Percentiles rank a stretch among this genome's conserved stretches.
Conservation (phyloP, 495 filamentous ascomycete genomes). For the Xylaria longipes region DNA sequence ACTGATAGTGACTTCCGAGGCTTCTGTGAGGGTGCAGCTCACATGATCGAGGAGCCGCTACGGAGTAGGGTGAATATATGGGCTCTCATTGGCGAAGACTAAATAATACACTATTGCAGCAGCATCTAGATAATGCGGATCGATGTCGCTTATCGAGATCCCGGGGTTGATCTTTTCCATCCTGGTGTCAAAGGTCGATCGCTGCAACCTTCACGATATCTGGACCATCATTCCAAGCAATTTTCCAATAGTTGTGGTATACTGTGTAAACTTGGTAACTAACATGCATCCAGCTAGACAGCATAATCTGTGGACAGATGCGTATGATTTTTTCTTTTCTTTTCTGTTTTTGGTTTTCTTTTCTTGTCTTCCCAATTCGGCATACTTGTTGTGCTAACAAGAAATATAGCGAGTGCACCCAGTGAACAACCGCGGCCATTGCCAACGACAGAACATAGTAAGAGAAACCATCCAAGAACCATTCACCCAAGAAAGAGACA, state of each 20-base stretch:
- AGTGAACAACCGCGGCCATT: neutral
- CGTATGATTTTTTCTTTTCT: neutral
- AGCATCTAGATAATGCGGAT: neutral
- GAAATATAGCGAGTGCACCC: neutral
- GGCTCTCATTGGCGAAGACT: neutral
- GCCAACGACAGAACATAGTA: neutral
- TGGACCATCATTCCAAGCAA: neutral
- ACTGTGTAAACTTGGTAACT: neutral
- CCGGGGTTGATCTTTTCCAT: neutral
- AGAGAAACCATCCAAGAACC: neutral
- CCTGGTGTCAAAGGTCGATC: neutral
- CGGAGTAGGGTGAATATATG: neutral
- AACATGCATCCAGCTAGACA: neutral
- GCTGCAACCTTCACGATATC: neutral
- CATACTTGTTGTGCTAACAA: neutral
- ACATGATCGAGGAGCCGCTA: neutral
- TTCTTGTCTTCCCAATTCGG: neutral
- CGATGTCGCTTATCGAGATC: neutral
- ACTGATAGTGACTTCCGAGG: neutral
- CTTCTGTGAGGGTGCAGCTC: neutral
- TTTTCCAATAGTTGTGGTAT: neutral
- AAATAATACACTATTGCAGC: constrained; percentile 1
- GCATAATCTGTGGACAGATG: neutral
- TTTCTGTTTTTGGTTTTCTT: neutral
- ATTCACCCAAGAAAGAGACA: neutral